Conservation (phyloP, 176 grass and related monocot species). For the Rhynchospora pubera region DNA sequence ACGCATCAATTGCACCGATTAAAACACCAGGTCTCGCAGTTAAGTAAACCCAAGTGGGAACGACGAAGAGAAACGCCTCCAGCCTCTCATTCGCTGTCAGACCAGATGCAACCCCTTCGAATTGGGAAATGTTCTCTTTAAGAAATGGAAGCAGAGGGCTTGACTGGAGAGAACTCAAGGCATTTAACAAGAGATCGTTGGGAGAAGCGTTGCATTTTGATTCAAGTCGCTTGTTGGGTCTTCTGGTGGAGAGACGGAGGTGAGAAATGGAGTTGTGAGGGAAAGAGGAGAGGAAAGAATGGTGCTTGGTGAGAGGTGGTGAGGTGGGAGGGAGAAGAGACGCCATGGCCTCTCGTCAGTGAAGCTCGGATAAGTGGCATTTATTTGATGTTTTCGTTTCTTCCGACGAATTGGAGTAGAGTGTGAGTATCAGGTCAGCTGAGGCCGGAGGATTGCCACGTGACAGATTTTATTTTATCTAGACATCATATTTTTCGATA, state of each 20-base stretch:
- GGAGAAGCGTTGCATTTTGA: not conserved
- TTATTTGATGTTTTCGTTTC: not conserved
- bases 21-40: slow-evolving; percentile 81
- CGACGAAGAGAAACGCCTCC: slow-evolving; percentile 36
- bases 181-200: not conserved
- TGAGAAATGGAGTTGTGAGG: not conserved
- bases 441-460: slow-evolving; percentile 18
- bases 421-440: not conserved
- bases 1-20: slow-evolving; percentile 64
- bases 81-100: slow-evolving; percentile 46
- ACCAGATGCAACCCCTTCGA: slow-evolving; percentile 32
- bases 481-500: not conserved
- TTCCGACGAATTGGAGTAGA: not conserved
- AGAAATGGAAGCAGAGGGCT: slow-evolving; percentile 20
- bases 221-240: not conserved
- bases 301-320: slow-evolving; percentile 18
- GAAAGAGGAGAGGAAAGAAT: not conserved
- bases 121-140: slow-evolving; percentile 15
- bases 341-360: slow-evolving; percentile 22
- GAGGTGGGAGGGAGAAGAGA: slow-evolving; percentile 28
- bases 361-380: slow-evolving; percentile 16
- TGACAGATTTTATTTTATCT: not conserved
- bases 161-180: not conserved
- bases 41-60: slow-evolving; percentile 63
- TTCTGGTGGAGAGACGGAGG: not conserved